Evolutionary conservation across 164 flowering plant genomes (phyloP), one percentile per base, ranked within the genome.

Genomic region (Malania oleifera): DNA sequence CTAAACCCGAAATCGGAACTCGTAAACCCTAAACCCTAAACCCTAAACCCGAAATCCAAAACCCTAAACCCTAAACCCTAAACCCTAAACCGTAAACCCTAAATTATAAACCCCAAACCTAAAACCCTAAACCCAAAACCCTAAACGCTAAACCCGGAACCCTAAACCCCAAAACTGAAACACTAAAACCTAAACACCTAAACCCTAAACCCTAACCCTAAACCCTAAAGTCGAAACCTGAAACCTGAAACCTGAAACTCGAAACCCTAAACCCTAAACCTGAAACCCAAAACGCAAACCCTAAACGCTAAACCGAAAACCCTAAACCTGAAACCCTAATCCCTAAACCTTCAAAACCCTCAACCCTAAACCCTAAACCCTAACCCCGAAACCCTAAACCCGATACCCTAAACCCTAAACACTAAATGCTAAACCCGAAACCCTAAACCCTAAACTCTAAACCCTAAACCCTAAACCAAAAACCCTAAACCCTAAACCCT

Each of bases 251-350:
- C 43, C 43, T 15, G 43, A 39, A 39, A 39, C 43, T 15, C 43
- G 43, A 39, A 39, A 39, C 43, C 43, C 43, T 9, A 39, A 39
- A 39, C 43, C 43, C 43, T 39, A 39, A 39, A 39, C 43, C 43
- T 15, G 43, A 39, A 39, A 39, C 43, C 43, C 43, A 15, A 39
- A 39, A 39, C 43, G 11, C 43, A 39, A 39, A 39, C 43, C 43
- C 43, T 9, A 39, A 39, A 39, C 43, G 11, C 43, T 9, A 39
- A 39, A 39, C 43, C 43, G 11, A 15, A 39, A 39, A 39, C 43
- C 43, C 43, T 9, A 39, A 39, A 39, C 43, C 43, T 15, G 43
- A 39, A 39, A 39, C 43, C 43, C 43, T 9, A 39, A 39, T 9
- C 43, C 43, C 43, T 9, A 39, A 39, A 39, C 43, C 43, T n/a